Conservation (phyloP, 805 yeast genomes). For the Barnettozyma vustinii region DNA sequence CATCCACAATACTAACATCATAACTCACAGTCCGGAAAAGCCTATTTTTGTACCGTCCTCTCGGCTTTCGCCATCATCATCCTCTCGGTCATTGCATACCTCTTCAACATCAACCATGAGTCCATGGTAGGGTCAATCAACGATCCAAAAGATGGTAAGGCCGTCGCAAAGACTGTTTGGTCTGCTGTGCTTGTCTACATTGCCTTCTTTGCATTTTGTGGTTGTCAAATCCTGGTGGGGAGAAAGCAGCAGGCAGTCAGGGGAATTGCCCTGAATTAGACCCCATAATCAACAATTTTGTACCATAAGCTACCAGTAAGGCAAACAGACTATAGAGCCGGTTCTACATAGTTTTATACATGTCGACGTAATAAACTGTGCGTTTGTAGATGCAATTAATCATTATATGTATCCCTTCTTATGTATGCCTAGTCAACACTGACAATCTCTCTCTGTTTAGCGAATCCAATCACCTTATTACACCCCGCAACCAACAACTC, state of each 20-base stretch:
- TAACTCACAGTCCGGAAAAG: slow-evolving; percentile 57
- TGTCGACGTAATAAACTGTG: neutral
- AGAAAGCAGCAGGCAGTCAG: slow-evolving; percentile 51
- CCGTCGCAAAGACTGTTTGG: slow-evolving; percentile 87
- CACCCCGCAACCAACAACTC: neutral
- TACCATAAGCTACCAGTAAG: neutral
- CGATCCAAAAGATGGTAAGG: slow-evolving; percentile 91
- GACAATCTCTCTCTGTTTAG: neutral
- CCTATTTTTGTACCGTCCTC: slow-evolving; percentile 92
- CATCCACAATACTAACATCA: slow-evolving; percentile 1
- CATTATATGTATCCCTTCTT: no score
- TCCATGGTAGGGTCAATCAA: slow-evolving; percentile 86
- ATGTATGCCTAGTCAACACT: neutral
- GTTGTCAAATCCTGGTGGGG: slow-evolving; percentile 67
- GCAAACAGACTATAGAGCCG: neutral
- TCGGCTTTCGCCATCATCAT: slow-evolving; percentile 92
- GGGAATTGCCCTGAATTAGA: slow-evolving; percentile 45
- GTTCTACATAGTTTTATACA: slow-evolving; percentile 1
- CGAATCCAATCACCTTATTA: neutral
- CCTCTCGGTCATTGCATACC: slow-evolving; percentile 74
- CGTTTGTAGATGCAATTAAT: neutral
- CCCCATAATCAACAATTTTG: neutral
- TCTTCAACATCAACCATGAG: slow-evolving; percentile 79
- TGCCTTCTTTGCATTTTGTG: slow-evolving; percentile 82
- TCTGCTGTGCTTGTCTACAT: slow-evolving; percentile 84